phyloP scores from a whole-genome alignment of 345 rosid species.

The Psidium friedrichsthalianum region DNA sequence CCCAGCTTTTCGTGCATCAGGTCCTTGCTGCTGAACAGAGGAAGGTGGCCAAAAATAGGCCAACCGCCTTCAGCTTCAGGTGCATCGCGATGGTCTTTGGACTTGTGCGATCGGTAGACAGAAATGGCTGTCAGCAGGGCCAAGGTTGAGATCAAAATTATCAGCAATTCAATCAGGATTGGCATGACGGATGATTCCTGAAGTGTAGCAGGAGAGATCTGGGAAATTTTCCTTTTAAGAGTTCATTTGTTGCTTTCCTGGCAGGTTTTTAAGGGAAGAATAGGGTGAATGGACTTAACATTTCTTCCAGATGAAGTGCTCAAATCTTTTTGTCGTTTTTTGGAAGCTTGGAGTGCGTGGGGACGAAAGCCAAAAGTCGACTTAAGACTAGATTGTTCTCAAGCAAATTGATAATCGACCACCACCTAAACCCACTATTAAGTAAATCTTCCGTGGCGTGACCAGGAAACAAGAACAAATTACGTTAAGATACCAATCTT shows the following conservation, averaged over 20 bases:
- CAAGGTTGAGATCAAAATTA: background rate
- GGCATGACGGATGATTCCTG: background rate
- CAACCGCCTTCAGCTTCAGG: conserved; percentile 20
- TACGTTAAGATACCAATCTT: too few species aligned
- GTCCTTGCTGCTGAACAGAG: conserved; percentile 11
- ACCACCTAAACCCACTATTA: too few species aligned
- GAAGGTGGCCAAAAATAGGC: conserved; percentile 32
- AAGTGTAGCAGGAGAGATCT: background rate
- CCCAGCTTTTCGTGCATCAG: conserved; percentile 7
- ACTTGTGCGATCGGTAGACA: background rate
- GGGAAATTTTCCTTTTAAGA: background rate
- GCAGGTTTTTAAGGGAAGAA: too few species aligned
- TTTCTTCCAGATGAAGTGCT: too few species aligned
- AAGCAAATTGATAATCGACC: too few species aligned
- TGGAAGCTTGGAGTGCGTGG: too few species aligned
- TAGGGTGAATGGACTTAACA: too few species aligned
- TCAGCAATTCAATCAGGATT: background rate
- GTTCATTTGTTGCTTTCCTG: background rate
- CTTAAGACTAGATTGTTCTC: too few species aligned
- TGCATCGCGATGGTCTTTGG: background rate
- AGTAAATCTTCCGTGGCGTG: too few species aligned
- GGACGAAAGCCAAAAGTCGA: too few species aligned
- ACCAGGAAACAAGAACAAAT: too few species aligned
- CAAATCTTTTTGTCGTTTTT: too few species aligned
- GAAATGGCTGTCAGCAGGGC: background rate